phyloP scores from a whole-genome alignment of 2,329 filamentous ascomycete genomes.

The Scortechinia acanthostroma region DNA sequence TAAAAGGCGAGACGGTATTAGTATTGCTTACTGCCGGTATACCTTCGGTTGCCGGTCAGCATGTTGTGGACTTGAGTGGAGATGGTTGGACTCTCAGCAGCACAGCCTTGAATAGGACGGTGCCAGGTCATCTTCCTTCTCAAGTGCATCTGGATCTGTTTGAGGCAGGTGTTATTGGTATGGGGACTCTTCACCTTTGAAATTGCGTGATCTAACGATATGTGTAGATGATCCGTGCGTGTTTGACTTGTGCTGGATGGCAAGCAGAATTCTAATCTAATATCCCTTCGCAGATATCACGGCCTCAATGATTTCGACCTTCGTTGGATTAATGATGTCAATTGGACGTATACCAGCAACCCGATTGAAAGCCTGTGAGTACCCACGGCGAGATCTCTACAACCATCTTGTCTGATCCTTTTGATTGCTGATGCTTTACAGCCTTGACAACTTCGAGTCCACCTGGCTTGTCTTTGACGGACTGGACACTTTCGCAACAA shows the following conservation, averaged over 20 bases:
- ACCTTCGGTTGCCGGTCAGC: constrained; percentile 9
- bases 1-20: too few relatives aligned
- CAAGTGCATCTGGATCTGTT: constrained; percentile 52
- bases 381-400: too few relatives aligned
- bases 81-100: constrained; percentile 35
- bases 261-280: not conserved
- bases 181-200: too few relatives aligned
- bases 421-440: constrained; percentile 7
- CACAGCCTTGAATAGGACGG: constrained; percentile 34
- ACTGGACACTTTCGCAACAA: constrained; percentile 50
- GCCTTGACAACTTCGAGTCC: constrained; percentile 18
- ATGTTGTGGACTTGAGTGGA: constrained; percentile 28
- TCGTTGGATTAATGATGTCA: constrained; percentile 46
- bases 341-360: constrained; percentile 53
- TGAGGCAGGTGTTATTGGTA: constrained; percentile 39
- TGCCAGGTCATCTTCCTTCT: constrained; percentile 45
- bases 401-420: not conserved
- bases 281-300: constrained; percentile 30
- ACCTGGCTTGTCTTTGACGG: constrained; percentile 55
- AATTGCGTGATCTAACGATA: not conserved
- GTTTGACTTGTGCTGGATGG: too few relatives aligned
- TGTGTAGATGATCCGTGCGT: constrained; percentile 4
- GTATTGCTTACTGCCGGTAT: too few relatives aligned
- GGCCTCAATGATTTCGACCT: constrained; percentile 52
- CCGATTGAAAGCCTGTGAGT: constrained; percentile 29